These are phyloP conservation scores for Quercus cerris DNA, from an alignment of 306 rosid genomes.

Conservation along the genomic window DNA sequence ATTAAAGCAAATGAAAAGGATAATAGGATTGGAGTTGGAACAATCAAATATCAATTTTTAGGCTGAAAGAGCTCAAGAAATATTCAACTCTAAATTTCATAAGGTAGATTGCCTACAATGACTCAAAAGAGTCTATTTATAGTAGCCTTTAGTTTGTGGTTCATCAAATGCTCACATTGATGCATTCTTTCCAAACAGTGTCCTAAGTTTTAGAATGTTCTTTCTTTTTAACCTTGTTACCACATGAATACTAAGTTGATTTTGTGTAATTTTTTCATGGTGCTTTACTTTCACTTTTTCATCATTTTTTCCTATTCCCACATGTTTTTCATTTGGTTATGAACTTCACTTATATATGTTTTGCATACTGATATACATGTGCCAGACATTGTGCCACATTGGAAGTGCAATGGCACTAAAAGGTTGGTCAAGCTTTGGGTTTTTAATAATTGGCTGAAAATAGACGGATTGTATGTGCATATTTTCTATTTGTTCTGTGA, in stretches of 20 bases:
- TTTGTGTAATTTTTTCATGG: neutral
- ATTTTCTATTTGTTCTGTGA: neutral
- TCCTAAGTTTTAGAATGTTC: neutral
- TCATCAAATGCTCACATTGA: neutral
- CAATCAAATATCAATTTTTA: no score
- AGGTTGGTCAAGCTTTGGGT: neutral
- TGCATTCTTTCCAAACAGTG: neutral
- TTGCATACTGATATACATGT: neutral
- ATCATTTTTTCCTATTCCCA: neutral
- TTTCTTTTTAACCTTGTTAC: neutral
- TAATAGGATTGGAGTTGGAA: slow-evolving; percentile 33
- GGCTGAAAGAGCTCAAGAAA: no score
- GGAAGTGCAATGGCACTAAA: neutral
- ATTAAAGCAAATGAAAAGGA: no score
- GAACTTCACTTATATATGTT: neutral
- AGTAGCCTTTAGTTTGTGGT: no score
- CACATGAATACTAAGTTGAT: neutral
- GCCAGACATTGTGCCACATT: neutral
- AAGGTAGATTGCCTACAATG: no score
- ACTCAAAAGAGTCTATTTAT: no score
- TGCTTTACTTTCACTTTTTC: neutral
- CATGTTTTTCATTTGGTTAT: neutral
- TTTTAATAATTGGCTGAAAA: neutral
- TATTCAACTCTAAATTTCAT: no score
- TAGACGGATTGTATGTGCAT: neutral